A percentile compares a stretch with the other conserved stretches of the same genome.
Conservation (phyloP, 2,329 filamentous ascomycete genomes). For the Colletotrichum costaricense region DNA sequence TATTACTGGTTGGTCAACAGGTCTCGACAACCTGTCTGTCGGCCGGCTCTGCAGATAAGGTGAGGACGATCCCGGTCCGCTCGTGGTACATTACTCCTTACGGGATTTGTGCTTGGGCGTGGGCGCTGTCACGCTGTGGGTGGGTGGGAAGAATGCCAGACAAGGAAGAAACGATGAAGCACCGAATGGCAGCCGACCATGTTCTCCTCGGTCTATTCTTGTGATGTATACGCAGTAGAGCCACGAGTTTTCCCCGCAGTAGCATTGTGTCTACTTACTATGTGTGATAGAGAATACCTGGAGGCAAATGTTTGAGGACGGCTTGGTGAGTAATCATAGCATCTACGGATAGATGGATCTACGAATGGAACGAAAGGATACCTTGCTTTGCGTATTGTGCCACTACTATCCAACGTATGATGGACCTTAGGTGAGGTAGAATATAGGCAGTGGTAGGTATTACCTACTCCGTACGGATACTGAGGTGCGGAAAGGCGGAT, state of each 20-base stretch:
- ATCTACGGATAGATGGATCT: not conserved
- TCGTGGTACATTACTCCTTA: not conserved
- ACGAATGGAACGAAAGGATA: not conserved
- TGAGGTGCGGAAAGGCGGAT: no score
- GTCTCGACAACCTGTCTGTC: not conserved
- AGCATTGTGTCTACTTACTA: not conserved
- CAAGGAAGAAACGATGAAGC: not conserved
- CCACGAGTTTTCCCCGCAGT: not conserved
- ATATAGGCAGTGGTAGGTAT: no score
- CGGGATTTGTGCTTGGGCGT: not conserved
- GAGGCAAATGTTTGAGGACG: not conserved
- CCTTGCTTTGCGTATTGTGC: not conserved
- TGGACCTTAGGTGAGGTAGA: no score
- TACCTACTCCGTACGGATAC: no score
- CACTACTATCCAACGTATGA: no score
- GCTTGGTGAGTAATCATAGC: no score
- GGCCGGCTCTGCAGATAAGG: not conserved
- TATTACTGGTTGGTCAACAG: not conserved
- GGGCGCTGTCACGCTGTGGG: not conserved
- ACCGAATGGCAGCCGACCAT: not conserved
- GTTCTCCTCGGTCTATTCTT: not conserved
- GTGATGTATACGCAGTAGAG: no score
- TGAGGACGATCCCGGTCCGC: not conserved
- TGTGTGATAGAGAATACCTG: not conserved
- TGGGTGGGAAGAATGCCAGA: not conserved